Percentiles rank a stretch among this genome's conserved stretches.
Evolutionary conservation across 2,329 filamentous ascomycete species (phyloP).

Genomic region (Plenodomus biglobosus): DNA sequence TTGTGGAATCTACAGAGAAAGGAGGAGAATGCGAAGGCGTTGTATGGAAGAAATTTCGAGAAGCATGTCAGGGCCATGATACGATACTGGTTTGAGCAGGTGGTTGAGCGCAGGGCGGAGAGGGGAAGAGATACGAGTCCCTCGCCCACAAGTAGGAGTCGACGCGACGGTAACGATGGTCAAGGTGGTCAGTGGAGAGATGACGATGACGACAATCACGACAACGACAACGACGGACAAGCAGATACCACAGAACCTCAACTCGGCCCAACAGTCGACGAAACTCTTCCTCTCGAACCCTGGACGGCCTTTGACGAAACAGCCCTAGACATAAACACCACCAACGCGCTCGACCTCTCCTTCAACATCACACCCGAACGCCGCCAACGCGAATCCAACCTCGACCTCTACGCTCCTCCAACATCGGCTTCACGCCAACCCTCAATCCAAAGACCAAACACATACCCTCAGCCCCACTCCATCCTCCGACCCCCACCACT

Average conservation of each 20-base stretch:
- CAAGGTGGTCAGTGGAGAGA: neutral
- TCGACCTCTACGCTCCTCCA: slow-evolving; percentile 3
- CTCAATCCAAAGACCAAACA: slow-evolving; percentile 16
- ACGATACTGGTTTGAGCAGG: slow-evolving; percentile 56
- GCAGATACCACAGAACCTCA: neutral
- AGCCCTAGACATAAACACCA: slow-evolving; percentile 32
- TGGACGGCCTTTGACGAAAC: slow-evolving; percentile 45
- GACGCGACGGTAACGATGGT: slow-evolving; percentile 8
- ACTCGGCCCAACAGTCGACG: slow-evolving; percentile 20
- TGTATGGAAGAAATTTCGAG: slow-evolving; percentile 56
- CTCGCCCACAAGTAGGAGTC: slow-evolving; percentile 23
- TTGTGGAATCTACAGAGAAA: slow-evolving; percentile 58
- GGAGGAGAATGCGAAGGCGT: slow-evolving; percentile 55
- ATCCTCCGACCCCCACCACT: slow-evolving; percentile 14
- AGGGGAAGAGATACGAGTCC: slow-evolving; percentile 20
- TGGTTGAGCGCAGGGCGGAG: slow-evolving; percentile 33
- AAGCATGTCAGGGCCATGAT: slow-evolving; percentile 60
- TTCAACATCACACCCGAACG: slow-evolving; percentile 31
- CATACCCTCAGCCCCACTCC: slow-evolving; percentile 20
- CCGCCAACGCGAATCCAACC: slow-evolving; percentile 8
- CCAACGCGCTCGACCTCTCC: slow-evolving; percentile 33
- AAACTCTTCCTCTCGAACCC: slow-evolving; percentile 36
- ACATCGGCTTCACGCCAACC: slow-evolving; percentile 5
- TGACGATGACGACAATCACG: slow-evolving; percentile 3
- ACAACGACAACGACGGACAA: slow-evolving; percentile 5